A percentile compares a stretch with the other conserved stretches of the same genome.
These are phyloP conservation scores for Hortaea sp. DNA, from an alignment of 2,329 filamentous ascomycete species.

Conservation along the genomic window DNA sequence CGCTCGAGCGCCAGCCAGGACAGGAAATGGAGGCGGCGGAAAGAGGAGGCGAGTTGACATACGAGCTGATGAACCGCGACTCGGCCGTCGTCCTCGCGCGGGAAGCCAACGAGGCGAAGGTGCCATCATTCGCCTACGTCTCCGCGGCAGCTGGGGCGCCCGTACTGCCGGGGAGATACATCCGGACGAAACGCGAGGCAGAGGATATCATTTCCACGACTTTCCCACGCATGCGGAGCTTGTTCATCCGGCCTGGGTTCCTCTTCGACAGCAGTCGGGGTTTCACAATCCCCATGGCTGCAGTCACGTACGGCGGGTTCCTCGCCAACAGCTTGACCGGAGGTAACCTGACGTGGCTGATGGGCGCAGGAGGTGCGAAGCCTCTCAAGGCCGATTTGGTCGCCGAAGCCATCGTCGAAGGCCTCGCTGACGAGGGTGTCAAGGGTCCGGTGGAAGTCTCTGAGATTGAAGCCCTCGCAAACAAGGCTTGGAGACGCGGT, in stretches of 20 bases:
- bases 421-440: conserved; percentile 61
- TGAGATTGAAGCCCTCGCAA: conserved; percentile 72
- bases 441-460: conserved; percentile 68
- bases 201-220: conserved; percentile 63
- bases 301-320: conserved; percentile 61
- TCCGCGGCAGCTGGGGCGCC: conserved; percentile 81
- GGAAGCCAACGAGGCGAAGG: conserved; percentile 56
- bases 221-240: conserved; percentile 64
- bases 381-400: conserved; percentile 81
- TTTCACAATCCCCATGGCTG: conserved; percentile 77
- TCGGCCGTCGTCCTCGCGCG: conserved; percentile 72
- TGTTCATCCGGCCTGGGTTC: conserved; percentile 80
- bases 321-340: conserved; percentile 69
- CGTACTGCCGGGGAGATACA: conserved; percentile 73
- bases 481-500: conserved; percentile 73
- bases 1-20: conserved; percentile 53
- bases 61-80: conserved; percentile 96
- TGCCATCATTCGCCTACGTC: conserved; percentile 71
- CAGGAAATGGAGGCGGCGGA: conserved; percentile 54
- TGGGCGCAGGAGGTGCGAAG: conserved; percentile 77
- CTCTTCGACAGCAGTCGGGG: conserved; percentile 76
- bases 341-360: conserved; percentile 61
- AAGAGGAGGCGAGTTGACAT: conserved; percentile 70
- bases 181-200: conserved; percentile 83
- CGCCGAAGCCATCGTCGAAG: conserved; percentile 82